A percentile compares a stretch with the other conserved stretches of the same genome.
These are phyloP conservation scores for Pilasporangium apinafurcum DNA, from an alignment of 352 stramenopile species.

Conservation along the genomic window DNA sequence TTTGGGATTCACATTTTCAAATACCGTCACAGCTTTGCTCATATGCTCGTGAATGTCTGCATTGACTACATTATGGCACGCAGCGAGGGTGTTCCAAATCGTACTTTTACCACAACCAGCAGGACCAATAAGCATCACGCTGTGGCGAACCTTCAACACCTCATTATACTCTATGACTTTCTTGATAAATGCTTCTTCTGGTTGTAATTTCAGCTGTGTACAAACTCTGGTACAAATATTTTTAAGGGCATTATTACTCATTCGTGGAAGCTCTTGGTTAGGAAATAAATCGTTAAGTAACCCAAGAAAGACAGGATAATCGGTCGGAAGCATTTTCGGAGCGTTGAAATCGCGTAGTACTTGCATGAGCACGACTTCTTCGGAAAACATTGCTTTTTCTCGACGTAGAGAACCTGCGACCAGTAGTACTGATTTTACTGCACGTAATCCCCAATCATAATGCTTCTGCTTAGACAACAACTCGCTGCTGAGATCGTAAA, in stretches of 20 bases:
- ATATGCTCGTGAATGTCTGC: slow-evolving; percentile 46
- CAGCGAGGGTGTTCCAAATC: slow-evolving; percentile 93
- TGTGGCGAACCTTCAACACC: slow-evolving; percentile 92
- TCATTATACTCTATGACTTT: slow-evolving; percentile 95
- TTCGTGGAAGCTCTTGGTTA: slow-evolving; percentile 21
- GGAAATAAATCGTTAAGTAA: slow-evolving; percentile 94
- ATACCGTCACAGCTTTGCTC: slow-evolving; percentile 89
- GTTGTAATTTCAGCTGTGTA: slow-evolving; percentile 72
- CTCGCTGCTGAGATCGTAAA: slow-evolving; percentile 86
- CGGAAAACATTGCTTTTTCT: slow-evolving; percentile 65
- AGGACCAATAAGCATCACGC: slow-evolving; percentile 94
- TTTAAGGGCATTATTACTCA: slow-evolving; percentile 40
- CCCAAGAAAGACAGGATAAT: slow-evolving; percentile 93
- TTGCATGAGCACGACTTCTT: slow-evolving; percentile 93
- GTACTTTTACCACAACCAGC: slow-evolving; percentile 94
- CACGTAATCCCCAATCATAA: slow-evolving; percentile 94
- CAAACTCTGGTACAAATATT: slow-evolving; percentile 45
- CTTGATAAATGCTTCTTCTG: slow-evolving; percentile 93
- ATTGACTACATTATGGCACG: slow-evolving; percentile 42
- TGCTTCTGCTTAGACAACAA: slow-evolving; percentile 86
- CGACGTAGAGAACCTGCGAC: slow-evolving; percentile 92
- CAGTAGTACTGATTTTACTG: slow-evolving; percentile 95
- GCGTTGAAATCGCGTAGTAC: slow-evolving; percentile 96
- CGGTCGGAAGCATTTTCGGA: slow-evolving; percentile 88
- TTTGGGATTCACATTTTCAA: slow-evolving; percentile 95